These are phyloP conservation scores for Smallanthus sonchifolius DNA, from an alignment of 129 eudicot species.

Conservation along the genomic window DNA sequence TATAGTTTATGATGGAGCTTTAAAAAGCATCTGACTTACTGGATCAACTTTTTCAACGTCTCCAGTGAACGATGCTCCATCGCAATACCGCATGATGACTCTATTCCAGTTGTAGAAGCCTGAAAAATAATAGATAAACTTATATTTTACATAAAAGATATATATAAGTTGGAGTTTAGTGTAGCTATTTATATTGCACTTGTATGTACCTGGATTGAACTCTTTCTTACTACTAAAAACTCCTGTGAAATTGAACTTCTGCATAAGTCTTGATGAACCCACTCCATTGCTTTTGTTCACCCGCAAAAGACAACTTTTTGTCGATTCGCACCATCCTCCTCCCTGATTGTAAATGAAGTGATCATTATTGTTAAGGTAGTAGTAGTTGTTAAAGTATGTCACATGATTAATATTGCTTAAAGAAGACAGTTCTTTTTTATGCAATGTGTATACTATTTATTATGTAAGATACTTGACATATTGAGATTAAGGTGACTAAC, in stretches of 20 bases:
- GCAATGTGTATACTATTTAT: neutral
- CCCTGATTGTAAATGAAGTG: slow-evolving; percentile 27
- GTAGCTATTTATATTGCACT: neutral
- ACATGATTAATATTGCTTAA: neutral
- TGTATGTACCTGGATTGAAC: slow-evolving; percentile 48
- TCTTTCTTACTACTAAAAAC: slow-evolving; percentile 39
- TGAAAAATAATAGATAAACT: slow-evolving; percentile 12
- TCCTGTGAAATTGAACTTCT: slow-evolving; percentile 41
- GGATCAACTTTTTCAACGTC: slow-evolving; percentile 62
- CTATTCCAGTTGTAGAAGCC: slow-evolving; percentile 76
- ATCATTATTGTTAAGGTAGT: neutral
- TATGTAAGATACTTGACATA: slow-evolving; percentile 1
- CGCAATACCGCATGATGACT: slow-evolving; percentile 54
- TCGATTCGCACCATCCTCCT: slow-evolving; percentile 58
- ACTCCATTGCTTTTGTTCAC: slow-evolving; percentile 30
- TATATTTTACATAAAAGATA: neutral
- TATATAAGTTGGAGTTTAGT: neutral
- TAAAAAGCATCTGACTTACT: slow-evolving; percentile 14
- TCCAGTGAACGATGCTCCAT: slow-evolving; percentile 61
- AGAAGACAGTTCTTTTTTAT: neutral
- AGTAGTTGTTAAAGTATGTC: neutral
- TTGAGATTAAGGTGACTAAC: slow-evolving; percentile 24
- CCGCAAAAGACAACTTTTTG: slow-evolving; percentile 43
- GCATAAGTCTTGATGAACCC: slow-evolving; percentile 53
- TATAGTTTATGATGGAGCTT: neutral